Evolutionary conservation across 75 land plant species (phyloP).

Genomic region (Selaginella tamariscina): DNA sequence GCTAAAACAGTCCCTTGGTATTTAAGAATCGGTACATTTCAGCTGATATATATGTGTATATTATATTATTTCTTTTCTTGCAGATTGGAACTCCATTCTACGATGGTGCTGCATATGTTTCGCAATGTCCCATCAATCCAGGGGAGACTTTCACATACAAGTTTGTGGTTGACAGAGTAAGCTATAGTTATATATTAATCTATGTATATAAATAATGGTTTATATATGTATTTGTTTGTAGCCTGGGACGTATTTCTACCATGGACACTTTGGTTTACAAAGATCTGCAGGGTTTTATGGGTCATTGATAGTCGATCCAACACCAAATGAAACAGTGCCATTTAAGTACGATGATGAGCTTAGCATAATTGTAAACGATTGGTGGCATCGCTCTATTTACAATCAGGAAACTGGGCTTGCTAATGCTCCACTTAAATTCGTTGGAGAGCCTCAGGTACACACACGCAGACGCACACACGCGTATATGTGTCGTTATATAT

Average conservation of each 20-base stretch:
- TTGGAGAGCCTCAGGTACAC: constrained; percentile 63
- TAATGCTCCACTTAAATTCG: constrained; percentile 42
- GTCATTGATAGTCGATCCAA: constrained; percentile 34
- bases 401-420: constrained; percentile 45
- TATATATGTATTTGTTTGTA: no score
- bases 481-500: not conserved
- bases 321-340: constrained; percentile 32
- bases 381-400: no score
- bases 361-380: constrained; percentile 51
- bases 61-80: no score
- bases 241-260: constrained; percentile 75
- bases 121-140: constrained; percentile 73
- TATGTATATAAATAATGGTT: no score
- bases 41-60: no score
- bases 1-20: no score
- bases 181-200: no score
- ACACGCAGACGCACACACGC: not conserved
- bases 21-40: no score
- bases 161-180: no score
- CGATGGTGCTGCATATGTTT: constrained; percentile 67
- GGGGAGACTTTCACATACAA: no score
- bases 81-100: constrained; percentile 73
- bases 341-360: constrained; percentile 48
- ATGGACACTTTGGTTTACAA: constrained; percentile 78
- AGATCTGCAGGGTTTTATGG: constrained; percentile 60